These are phyloP conservation scores for Emmonsia crescens DNA, from an alignment of 2,329 filamentous ascomycete genomes.

Conservation along the genomic window DNA sequence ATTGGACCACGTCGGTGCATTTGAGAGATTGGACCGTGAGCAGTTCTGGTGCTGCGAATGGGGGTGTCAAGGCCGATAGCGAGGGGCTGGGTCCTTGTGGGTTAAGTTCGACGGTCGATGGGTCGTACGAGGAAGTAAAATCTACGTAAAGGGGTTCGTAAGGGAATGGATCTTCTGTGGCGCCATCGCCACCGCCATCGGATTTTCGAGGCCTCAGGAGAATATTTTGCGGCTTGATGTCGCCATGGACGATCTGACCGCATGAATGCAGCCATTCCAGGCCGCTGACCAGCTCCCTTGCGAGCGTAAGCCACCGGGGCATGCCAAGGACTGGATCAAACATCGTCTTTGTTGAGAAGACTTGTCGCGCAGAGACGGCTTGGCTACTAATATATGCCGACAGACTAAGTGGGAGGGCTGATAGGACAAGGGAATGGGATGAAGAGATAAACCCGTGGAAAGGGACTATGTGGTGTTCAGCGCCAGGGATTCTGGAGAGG, in stretches of 20 bases:
- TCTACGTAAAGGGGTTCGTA: constrained; percentile 35
- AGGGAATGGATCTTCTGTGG: constrained; percentile 18
- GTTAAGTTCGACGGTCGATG: constrained; percentile 6
- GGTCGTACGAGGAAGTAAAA: constrained; percentile 33
- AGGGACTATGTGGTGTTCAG: constrained; percentile 30
- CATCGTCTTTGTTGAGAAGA: constrained; percentile 33
- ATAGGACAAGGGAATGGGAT: constrained; percentile 33
- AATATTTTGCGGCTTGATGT: constrained; percentile 39
- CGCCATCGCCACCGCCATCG: constrained; percentile 5
- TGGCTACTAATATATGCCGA: constrained; percentile 31
- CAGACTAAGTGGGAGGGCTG: constrained; percentile 34
- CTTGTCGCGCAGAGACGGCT: constrained; percentile 19
- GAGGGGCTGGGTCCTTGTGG: constrained; percentile 10
- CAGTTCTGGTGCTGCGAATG: constrained; percentile 37
- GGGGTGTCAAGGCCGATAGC: constrained; percentile 33
- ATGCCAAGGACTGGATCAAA: constrained; percentile 35
- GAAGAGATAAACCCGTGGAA: constrained; percentile 35
- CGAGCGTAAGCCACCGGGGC: constrained; percentile 30
- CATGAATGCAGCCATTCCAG: constrained; percentile 35
- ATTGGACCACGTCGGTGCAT: constrained; percentile 24
- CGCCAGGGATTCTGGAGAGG: constrained; percentile 23
- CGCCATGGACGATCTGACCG: constrained; percentile 35
- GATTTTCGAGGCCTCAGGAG: constrained; percentile 22
- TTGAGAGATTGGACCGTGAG: constrained; percentile 23
- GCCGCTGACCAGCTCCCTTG: constrained; percentile 30